Conservation (phyloP, 2,329 filamentous ascomycete genomes). For the Sarocladium strictum region DNA sequence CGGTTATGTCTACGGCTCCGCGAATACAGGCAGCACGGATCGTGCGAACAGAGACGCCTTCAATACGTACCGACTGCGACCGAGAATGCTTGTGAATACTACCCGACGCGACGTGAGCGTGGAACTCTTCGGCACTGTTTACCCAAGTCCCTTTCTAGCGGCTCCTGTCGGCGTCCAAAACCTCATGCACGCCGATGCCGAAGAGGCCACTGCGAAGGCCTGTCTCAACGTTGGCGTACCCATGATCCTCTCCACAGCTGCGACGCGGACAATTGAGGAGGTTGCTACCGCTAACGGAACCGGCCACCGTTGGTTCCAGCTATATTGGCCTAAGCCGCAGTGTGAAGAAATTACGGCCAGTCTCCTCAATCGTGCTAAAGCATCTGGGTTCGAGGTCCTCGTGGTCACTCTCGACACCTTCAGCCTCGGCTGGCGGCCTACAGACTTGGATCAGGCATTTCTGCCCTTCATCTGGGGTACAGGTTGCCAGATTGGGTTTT, state of each 20-base stretch:
- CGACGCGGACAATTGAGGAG: constrained; percentile 58
- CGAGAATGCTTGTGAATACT: constrained; percentile 4
- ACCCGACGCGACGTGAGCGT: constrained; percentile 39
- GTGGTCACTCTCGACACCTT: constrained; percentile 71
- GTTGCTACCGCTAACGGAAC: constrained; percentile 52
- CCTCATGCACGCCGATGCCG: constrained; percentile 60
- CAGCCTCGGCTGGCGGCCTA: constrained; percentile 61
- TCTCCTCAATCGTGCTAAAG: constrained; percentile 55
- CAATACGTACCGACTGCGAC: not conserved
- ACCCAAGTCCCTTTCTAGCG: constrained; percentile 25
- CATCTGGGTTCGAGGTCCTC: constrained; percentile 56
- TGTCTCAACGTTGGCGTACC: constrained; percentile 56
- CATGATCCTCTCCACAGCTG: constrained; percentile 62
- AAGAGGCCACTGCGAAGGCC: constrained; percentile 57
- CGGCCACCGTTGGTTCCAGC: constrained; percentile 63
- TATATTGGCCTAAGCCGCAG: constrained; percentile 61
- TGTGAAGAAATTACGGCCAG: constrained; percentile 60
- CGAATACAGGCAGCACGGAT: not conserved
- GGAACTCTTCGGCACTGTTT: constrained; percentile 50
- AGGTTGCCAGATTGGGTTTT: constrained; percentile 57
- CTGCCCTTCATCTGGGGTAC: constrained; percentile 53
- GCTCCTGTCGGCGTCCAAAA: constrained; percentile 65
- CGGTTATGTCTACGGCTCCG: constrained; percentile 1
- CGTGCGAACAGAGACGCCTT: not conserved
- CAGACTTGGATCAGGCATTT: constrained; percentile 59